Base-by-base conservation (phyloP, 257 asterid species). In the Agastache rugosa region DNA sequence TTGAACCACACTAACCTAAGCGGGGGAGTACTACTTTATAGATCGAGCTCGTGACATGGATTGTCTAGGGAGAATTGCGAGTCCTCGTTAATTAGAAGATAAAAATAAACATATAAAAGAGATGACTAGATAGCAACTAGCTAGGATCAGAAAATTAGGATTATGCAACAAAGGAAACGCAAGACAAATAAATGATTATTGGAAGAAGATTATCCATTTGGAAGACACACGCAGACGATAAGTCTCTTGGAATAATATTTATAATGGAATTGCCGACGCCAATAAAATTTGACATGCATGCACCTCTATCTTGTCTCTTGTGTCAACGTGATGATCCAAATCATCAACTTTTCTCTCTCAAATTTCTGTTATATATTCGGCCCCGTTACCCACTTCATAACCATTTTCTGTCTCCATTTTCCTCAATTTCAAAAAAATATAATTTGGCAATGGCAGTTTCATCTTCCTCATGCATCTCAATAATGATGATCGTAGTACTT, bases 291-390 rank as follows among this genome's bases (percentile, higher is more conserved):
- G 58, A 50, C 25, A 22, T 50, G 23, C 23, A 17, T 50, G 4
- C 20, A 16, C 17, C 19, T 48, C 1, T 48, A 48, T 48, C 55
- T 7, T 48, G 55, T 16, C 9, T 50, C 25, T 39, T 39, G 3
- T 54, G 9, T 70, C 17, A 34, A 55, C 34, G 45, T 34, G 34
- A 29, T 11, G 19, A 1, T 31, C 67, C 39, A 20, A 63, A 29
- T 25, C 50, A 20, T 8, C 53, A 29, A 23, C 73, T 35, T 20
- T 48, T 61, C 47, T 12, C 31, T 12, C 64, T 44, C 48, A 51
- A 63, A 41, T 60, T 59, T 65, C 47, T 25, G 74, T 71, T 84
- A 84, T 84, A 82, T 78, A 84, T 80, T 6, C 42, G 59, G 48
- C 51, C 63, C 71, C 58, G 69, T 75, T 23, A 65, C 4, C 7